These are phyloP conservation scores for Fraxinus sp. DNA, from an alignment of 305 asterid species.

Conservation along the genomic window DNA sequence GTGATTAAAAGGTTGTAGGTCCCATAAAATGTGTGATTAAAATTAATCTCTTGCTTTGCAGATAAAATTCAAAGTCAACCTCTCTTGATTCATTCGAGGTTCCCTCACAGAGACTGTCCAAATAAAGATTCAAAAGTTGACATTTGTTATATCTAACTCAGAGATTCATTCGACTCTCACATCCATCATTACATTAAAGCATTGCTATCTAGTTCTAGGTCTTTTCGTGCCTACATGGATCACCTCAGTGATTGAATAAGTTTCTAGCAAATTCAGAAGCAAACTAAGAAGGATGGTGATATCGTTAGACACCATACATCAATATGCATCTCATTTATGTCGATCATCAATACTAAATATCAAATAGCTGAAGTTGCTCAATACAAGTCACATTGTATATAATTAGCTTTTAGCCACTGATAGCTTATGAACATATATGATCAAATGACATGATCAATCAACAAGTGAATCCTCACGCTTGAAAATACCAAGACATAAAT, in stretches of 20 bases:
- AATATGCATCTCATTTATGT: not conserved
- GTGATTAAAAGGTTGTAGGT: too few relatives aligned
- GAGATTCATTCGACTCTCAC: not conserved
- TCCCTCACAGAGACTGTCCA: not conserved
- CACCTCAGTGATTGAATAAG: not conserved
- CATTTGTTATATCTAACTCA: not conserved
- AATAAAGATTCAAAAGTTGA: not conserved
- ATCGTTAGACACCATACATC: not conserved
- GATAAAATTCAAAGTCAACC: not conserved
- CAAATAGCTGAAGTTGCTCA: not conserved
- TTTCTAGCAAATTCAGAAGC: not conserved
- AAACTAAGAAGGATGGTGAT: not conserved
- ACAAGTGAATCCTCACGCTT: not conserved
- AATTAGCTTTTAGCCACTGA: not conserved
- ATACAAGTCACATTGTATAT: not conserved
- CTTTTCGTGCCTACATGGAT: not conserved
- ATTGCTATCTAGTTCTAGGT: constrained; percentile 1
- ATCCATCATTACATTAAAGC: not conserved
- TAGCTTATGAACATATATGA: not conserved
- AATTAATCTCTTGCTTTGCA: not conserved
- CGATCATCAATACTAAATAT: not conserved
- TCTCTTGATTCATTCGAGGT: not conserved
- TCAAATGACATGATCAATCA: not conserved
- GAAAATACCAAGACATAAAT: not conserved
- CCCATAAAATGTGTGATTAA: too few relatives aligned